Evolutionary conservation across 768 basidiomycete species (phyloP).

Genomic region (Leccinum rimulosum): DNA sequence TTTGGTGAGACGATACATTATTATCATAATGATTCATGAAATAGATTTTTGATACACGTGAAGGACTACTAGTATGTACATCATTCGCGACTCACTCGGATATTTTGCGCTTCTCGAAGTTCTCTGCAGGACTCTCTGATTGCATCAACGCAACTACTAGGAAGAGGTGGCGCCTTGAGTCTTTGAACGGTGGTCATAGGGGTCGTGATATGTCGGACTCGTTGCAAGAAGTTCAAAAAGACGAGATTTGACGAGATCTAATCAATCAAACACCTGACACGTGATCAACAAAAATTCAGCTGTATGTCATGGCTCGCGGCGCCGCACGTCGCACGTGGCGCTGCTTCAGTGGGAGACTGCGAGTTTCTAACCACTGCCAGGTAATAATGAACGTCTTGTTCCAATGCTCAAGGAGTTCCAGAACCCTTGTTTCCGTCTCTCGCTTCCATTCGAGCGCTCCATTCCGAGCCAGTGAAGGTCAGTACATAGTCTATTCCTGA

Average conservation of each 20-base stretch:
- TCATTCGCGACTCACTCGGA: slow-evolving; percentile 44
- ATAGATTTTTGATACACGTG: slow-evolving; percentile 2
- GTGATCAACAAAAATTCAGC: neutral
- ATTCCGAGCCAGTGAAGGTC: slow-evolving; percentile 21
- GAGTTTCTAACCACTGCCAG: neutral
- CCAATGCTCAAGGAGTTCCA: slow-evolving; percentile 12
- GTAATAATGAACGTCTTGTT: slow-evolving; percentile 16
- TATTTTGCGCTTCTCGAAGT: slow-evolving; percentile 45
- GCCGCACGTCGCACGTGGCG: too few relatives aligned
- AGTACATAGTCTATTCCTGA: neutral
- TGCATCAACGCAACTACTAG: slow-evolving; percentile 44
- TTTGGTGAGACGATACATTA: slow-evolving; percentile 11
- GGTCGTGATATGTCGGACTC: neutral
- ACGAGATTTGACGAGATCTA: neutral
- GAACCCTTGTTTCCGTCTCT: slow-evolving; percentile 1
- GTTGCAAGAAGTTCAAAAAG: neutral
- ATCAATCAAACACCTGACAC: neutral
- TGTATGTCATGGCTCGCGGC: neutral
- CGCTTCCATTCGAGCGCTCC: slow-evolving; percentile 14
- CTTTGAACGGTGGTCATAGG: slow-evolving; percentile 13
- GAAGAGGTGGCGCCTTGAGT: slow-evolving; percentile 41
- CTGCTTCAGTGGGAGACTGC: neutral
- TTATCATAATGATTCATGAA: neutral
- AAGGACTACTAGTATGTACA: neutral
- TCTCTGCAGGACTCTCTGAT: slow-evolving; percentile 53